Evolutionary conservation across 768 basidiomycete genomes (phyloP), one percentile per base, ranked within the genome.

Genomic region (Auriscalpium vulgare): DNA sequence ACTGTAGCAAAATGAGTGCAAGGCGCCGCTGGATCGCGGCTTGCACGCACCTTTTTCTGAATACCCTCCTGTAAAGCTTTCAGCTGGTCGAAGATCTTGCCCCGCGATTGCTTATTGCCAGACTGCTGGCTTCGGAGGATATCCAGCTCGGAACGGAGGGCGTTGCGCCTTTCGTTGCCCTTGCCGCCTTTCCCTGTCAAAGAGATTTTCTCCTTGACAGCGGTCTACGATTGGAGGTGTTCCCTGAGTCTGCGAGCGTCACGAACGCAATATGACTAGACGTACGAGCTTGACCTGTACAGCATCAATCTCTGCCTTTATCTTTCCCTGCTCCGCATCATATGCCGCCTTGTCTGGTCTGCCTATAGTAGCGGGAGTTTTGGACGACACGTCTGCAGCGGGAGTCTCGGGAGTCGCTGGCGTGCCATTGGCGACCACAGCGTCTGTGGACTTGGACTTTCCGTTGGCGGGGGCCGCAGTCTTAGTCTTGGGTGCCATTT

Each of bases 321-420:
- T 74, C 65, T 71, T 82, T 53, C 88, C 84, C 72, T 95, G 91
- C 73, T 97, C 93, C 9, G 77, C 79, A 53, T 97, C 90, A 68
- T 88, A 88, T n/a, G 71, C 74, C 49, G 78, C 78, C 72, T 92
- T 93, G 79, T 97, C 94, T 36, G 95, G 95, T 68, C 77, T 89
- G 46, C 80, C 84, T 47, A 75, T 69, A 35, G 62, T 38, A 51
- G 71, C 65, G 37, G 71, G 65, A 9, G 65, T 54, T 17, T 56
- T 51, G 10, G 53, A 55, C 37, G 65, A 54, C 14, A 54, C 64
- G 16, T 62, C 59, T 23, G 60, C 52, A 16, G 77, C 69, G 37
- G 78, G 73, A 51, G 78, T 80, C 53, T 76, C 78, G 55, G 74
- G 69, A 56, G 79, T 70, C 47, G 74, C 62, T 29, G 76, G 65